These are phyloP conservation scores for Iberis pinnata DNA, from an alignment of 345 rosid genomes.

Conservation along the genomic window DNA sequence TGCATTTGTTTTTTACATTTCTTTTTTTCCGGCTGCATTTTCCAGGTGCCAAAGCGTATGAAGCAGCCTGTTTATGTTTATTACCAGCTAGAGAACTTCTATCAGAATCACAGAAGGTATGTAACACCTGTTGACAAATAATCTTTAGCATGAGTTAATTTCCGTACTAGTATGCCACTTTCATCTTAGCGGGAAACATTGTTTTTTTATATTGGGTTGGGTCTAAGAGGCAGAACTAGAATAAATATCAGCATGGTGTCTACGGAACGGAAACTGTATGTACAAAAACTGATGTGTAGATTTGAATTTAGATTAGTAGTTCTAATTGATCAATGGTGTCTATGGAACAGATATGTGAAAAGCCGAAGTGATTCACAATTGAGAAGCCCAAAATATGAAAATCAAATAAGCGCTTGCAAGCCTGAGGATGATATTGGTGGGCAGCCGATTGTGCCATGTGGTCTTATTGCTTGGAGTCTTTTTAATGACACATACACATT, in stretches of 20 bases:
- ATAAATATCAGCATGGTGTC: not conserved
- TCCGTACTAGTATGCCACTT: not conserved
- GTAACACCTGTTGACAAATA: not conserved
- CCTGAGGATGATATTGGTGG: constrained; percentile 58
- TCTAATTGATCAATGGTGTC: constrained; percentile 2
- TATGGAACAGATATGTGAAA: constrained; percentile 72
- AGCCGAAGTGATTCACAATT: constrained; percentile 80
- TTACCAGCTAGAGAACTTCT: constrained; percentile 97
- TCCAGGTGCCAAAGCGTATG: constrained; percentile 74
- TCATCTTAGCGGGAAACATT: too few species aligned
- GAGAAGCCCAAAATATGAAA: constrained; percentile 31
- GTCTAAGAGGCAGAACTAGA: constrained; percentile 1
- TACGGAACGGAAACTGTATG: too few species aligned
- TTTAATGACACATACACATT: constrained; percentile 88
- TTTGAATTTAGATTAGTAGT: not conserved
- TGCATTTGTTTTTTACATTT: constrained; percentile 17
- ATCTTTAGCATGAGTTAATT: not conserved
- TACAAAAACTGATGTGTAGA: not conserved
- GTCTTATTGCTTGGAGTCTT: constrained; percentile 99
- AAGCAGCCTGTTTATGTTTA: constrained; percentile 78
- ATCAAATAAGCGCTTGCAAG: constrained; percentile 44
- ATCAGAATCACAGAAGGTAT: constrained; percentile 98
- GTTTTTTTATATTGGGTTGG: not conserved
- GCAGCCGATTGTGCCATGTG: constrained; percentile 72
- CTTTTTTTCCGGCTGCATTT: constrained; percentile 18